These are phyloP conservation scores for Pneumocystis canis DNA, from an alignment of 1,139 yeast species.

Conservation along the genomic window DNA sequence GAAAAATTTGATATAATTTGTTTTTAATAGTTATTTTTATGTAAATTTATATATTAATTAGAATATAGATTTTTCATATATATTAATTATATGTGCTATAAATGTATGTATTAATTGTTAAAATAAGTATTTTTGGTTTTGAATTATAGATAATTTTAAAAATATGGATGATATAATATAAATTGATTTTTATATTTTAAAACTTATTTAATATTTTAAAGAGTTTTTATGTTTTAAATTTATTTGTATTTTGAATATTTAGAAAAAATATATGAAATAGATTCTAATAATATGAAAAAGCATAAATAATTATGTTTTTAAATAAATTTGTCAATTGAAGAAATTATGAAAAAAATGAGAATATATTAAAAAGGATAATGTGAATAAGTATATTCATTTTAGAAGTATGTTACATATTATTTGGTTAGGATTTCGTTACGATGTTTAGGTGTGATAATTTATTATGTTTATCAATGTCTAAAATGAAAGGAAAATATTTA, in stretches of 20 bases:
- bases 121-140: conserved; percentile 79
- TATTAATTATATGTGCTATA: conserved; percentile 85
- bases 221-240: conserved; percentile 48
- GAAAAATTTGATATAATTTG: conserved; percentile 65
- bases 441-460: conserved; percentile 81
- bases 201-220: not conserved
- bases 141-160: conserved; percentile 68
- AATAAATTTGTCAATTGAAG: conserved; percentile 79
- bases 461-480: conserved; percentile 38
- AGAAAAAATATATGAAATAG: conserved; percentile 78
- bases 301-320: conserved; percentile 57
- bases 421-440: conserved; percentile 79
- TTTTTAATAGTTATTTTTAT: conserved; percentile 74
- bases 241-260: conserved; percentile 48
- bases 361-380: conserved; percentile 44
- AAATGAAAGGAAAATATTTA: conserved; percentile 13
- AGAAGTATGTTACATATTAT: conserved; percentile 76
- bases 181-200: not conserved
- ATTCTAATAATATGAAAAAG: conserved; percentile 49
- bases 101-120: conserved; percentile 73
- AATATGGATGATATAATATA: conserved; percentile 56
- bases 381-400: conserved; percentile 72
- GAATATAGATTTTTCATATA: conserved; percentile 73
- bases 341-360: conserved; percentile 39
- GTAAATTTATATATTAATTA: conserved; percentile 94